Conservation (phyloP, 1,139 yeast genomes). For the Geotrichum restrictum region DNA sequence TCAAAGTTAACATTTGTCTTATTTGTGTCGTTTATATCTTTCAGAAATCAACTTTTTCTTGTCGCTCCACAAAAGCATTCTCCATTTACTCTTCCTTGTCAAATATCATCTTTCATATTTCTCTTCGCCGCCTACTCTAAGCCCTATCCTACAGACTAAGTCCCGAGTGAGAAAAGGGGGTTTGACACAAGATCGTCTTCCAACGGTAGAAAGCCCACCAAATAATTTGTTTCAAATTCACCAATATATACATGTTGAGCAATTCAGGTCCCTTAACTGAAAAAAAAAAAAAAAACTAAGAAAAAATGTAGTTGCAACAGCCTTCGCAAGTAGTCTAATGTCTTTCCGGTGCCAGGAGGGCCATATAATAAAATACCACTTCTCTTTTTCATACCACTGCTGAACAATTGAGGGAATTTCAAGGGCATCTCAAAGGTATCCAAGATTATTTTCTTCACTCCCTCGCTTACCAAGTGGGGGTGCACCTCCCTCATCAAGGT, state of each 20-base stretch:
- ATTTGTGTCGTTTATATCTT: too few species aligned
- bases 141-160: too few species aligned
- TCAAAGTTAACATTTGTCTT: too few species aligned
- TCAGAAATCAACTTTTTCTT: too few species aligned
- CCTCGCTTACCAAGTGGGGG: constrained; percentile 59
- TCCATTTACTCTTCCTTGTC: too few species aligned
- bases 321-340: constrained; percentile 89
- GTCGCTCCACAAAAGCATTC: too few species aligned
- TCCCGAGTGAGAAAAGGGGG: too few species aligned
- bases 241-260: constrained; percentile 96
- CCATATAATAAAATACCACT: constrained; percentile 94
- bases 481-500: constrained; percentile 25
- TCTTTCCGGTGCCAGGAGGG: constrained; percentile 98
- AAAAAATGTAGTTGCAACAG: constrained; percentile 92
- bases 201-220: constrained; percentile 92
- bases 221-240: constrained; percentile 95
- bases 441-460: constrained; percentile 84
- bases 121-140: too few species aligned
- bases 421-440: constrained; percentile 96
- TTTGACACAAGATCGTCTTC: too few species aligned
- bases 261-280: constrained; percentile 96
- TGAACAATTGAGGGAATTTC: constrained; percentile 84
- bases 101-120: too few species aligned
- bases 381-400: constrained; percentile 84
- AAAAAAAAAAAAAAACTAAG: constrained; percentile 87